phyloP scores from a whole-genome alignment of 495 filamentous ascomycete species.

The Cladorrhinum samala region DNA sequence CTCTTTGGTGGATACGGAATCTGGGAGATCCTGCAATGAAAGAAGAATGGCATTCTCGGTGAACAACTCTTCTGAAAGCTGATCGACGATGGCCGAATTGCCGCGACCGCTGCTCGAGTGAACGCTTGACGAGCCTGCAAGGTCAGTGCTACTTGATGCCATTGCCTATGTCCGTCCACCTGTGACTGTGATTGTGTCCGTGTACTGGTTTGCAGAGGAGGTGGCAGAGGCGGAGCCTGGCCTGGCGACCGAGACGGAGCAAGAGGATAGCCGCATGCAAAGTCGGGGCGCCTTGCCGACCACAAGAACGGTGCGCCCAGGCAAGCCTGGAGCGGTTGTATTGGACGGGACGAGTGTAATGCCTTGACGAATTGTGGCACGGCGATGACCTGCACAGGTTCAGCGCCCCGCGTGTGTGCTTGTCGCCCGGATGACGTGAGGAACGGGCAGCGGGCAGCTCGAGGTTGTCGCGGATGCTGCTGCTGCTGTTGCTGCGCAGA shows the following conservation, averaged over 20 bases:
- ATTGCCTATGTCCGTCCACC: too few species aligned
- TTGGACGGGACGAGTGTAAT: too few species aligned
- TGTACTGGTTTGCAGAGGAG: too few species aligned
- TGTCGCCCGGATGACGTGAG: background rate
- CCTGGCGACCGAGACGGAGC: background rate
- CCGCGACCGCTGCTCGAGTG: too few species aligned
- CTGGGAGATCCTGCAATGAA: slow-evolving; percentile 6
- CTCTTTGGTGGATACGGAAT: background rate
- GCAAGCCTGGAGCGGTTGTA: too few species aligned
- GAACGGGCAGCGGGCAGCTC: background rate
- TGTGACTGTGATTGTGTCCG: too few species aligned
- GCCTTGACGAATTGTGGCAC: too few species aligned
- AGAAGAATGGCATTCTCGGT: slow-evolving; percentile 3
- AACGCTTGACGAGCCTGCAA: background rate
- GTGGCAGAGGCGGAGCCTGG: background rate
- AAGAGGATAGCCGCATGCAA: background rate
- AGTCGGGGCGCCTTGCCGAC: background rate
- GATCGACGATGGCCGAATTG: background rate
- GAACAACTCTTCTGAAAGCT: slow-evolving; percentile 9
- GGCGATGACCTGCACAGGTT: background rate
- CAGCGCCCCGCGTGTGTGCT: background rate
- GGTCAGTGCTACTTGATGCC: background rate
- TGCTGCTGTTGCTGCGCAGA: too few species aligned
- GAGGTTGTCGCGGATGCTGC: too few species aligned
- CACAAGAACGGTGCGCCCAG: too few species aligned